Conservation (phyloP, 2,329 filamentous ascomycete species). For the Penicillium brasilianum region DNA sequence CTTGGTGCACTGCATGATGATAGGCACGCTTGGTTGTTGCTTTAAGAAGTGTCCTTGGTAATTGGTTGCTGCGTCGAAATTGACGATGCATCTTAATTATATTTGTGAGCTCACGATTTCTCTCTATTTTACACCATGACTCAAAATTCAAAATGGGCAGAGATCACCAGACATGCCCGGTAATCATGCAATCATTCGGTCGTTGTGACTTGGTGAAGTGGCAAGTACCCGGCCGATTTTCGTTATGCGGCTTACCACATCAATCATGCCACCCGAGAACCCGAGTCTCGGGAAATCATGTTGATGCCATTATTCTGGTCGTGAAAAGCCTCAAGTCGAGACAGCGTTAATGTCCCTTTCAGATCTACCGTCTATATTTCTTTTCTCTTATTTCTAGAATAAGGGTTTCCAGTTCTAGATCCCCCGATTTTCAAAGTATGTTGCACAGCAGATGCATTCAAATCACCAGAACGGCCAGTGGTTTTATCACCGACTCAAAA, state of each 20-base stretch:
- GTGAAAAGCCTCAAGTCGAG: neutral
- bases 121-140: neutral
- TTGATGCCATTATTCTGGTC: neutral
- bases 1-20: constrained; percentile 3
- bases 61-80: neutral
- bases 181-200: neutral
- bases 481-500: neutral
- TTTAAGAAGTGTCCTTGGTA: neutral
- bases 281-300: too few species aligned
- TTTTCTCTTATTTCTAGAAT: too few species aligned
- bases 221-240: neutral
- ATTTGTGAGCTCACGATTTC: neutral
- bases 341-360: neutral
- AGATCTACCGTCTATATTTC: neutral
- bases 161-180: neutral
- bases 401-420: neutral
- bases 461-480: neutral
- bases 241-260: neutral
- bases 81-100: neutral
- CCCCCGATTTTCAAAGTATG: neutral
- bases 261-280: neutral
- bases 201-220: neutral
- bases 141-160: neutral
- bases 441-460: neutral
- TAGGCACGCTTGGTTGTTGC: neutral